These are phyloP conservation scores for Escovopsis weberi DNA, from an alignment of 2,329 filamentous ascomycete species.

Conservation along the genomic window DNA sequence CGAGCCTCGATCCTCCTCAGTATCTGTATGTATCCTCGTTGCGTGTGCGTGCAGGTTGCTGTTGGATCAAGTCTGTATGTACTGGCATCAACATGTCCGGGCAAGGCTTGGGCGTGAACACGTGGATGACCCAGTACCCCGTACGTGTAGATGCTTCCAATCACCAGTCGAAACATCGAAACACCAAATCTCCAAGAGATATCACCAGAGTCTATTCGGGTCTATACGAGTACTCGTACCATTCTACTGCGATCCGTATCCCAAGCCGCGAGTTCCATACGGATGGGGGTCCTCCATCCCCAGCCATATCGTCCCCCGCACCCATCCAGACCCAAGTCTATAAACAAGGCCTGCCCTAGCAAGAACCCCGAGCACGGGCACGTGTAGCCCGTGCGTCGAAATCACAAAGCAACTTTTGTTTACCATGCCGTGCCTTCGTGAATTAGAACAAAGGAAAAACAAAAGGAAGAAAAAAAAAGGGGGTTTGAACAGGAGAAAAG, in stretches of 20 bases:
- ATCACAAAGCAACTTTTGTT: conserved; percentile 22
- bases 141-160: no score
- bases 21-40: no score
- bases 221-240: conserved; percentile 14
- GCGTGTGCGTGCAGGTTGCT: no score
- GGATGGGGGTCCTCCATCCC: conserved; percentile 21
- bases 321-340: conserved; percentile 12
- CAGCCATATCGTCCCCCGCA: conserved; percentile 10
- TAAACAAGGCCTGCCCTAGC: conserved; percentile 18
- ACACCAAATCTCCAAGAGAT: neutral
- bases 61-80: no score
- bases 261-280: conserved; percentile 11
- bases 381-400: conserved; percentile 11
- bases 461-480: conserved; percentile 1
- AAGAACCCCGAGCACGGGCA: conserved; percentile 17
- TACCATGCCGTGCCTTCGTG: conserved; percentile 14
- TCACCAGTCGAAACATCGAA: no score
- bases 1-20: no score
- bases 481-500: neutral
- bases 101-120: no score
- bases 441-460: conserved; percentile 21
- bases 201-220: conserved; percentile 16
- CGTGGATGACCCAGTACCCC: no score
- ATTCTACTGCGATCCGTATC: conserved; percentile 15
- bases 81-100: no score